Evolutionary conservation across 257 asterid genomes (phyloP).

Genomic region (Penstemon barbatus): DNA sequence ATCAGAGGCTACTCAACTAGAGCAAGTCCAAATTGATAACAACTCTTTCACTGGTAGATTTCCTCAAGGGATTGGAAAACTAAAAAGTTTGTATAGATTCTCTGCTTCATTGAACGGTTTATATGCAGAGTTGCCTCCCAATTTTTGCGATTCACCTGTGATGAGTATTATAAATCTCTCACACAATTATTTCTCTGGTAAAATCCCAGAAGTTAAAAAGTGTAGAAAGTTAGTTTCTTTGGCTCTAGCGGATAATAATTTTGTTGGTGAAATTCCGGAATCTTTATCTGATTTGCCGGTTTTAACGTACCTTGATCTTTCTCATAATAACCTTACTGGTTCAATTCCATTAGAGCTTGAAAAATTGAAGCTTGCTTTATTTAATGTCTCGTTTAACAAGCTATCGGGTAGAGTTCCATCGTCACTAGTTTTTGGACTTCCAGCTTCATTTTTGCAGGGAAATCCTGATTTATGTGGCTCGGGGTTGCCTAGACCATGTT

Average conservation of each 20-base stretch:
- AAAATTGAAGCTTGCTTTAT: slow-evolving; percentile 75
- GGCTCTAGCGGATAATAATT: slow-evolving; percentile 66
- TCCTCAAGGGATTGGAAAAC: slow-evolving; percentile 68
- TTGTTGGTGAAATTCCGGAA: slow-evolving; percentile 65
- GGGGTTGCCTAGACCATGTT: slow-evolving; percentile 60
- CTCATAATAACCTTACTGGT: slow-evolving; percentile 72
- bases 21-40: slow-evolving; percentile 90
- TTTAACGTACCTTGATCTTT: slow-evolving; percentile 79
- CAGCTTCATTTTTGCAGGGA: slow-evolving; percentile 80
- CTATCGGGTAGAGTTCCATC: slow-evolving; percentile 70
- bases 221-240: slow-evolving; percentile 68
- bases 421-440: slow-evolving; percentile 69
- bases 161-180: slow-evolving; percentile 83
- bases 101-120: slow-evolving; percentile 69
- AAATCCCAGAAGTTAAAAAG: slow-evolving; percentile 62
- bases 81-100: slow-evolving; percentile 65
- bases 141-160: slow-evolving; percentile 77
- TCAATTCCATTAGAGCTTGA: slow-evolving; percentile 64
- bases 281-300: slow-evolving; percentile 73
- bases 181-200: slow-evolving; percentile 60
- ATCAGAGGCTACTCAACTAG: slow-evolving; percentile 65
- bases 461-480: slow-evolving; percentile 78
- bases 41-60: slow-evolving; percentile 58
- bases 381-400: slow-evolving; percentile 69
- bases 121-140: slow-evolving; percentile 77